Evolutionary conservation across 192 early-diverging fungal species (phyloP).

Genomic region (Phlyctochytrium planicorne): DNA sequence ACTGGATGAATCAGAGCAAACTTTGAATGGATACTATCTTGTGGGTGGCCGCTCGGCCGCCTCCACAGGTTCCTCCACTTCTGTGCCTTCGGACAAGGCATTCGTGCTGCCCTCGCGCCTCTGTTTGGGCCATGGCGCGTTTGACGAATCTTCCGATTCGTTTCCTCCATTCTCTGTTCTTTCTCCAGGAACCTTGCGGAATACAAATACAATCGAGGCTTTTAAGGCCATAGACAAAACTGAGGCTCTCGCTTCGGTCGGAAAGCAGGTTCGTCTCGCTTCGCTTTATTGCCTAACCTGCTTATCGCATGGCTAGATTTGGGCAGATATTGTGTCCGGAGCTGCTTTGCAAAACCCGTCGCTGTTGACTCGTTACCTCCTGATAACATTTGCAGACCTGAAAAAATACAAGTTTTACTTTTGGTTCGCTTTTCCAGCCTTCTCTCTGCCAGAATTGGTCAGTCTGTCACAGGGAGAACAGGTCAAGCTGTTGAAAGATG

Average conservation of each 20-base stretch:
- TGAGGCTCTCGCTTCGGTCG: slow-evolving; percentile 55
- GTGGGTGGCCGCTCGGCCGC: slow-evolving; percentile 54
- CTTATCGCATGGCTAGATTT: slow-evolving; percentile 50
- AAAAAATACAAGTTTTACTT: slow-evolving; percentile 95
- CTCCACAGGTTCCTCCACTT: slow-evolving; percentile 29
- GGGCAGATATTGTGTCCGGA: slow-evolving; percentile 70
- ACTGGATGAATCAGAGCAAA: slow-evolving; percentile 64
- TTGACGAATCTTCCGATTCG: slow-evolving; percentile 36
- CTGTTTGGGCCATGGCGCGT: slow-evolving; percentile 57
- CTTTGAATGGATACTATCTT: slow-evolving; percentile 65
- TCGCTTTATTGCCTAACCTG: not conserved
- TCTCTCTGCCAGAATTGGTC: slow-evolving; percentile 65
- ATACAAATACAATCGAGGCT: slow-evolving; percentile 95
- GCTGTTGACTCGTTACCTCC: slow-evolving; percentile 69
- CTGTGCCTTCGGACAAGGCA: slow-evolving; percentile 14
- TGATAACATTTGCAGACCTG: slow-evolving; percentile 93
- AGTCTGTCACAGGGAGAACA: slow-evolving; percentile 2
- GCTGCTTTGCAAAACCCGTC: slow-evolving; percentile 59
- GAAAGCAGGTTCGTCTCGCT: slow-evolving; percentile 54
- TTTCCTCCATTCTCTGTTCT: slow-evolving; percentile 2
- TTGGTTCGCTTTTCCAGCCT: slow-evolving; percentile 92
- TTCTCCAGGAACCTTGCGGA: slow-evolving; percentile 63
- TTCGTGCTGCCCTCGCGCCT: slow-evolving; percentile 58
- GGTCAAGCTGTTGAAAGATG: slow-evolving; percentile 35
- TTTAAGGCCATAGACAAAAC: slow-evolving; percentile 81